phyloP scores from a whole-genome alignment of 2,329 filamentous ascomycete genomes.

The Colletotrichum sp. region DNA sequence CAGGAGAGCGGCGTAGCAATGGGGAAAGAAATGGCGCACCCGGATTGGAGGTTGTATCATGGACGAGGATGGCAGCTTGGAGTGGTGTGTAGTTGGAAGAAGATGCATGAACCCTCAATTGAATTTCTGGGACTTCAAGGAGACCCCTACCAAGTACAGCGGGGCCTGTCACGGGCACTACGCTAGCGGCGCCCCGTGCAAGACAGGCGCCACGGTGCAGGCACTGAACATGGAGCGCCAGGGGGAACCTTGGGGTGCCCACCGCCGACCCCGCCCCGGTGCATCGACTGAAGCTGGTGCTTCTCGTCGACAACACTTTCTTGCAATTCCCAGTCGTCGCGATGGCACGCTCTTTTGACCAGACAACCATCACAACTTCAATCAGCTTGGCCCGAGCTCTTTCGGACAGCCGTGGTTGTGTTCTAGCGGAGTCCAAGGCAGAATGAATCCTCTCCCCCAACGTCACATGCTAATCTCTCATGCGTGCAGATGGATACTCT shows the following conservation, averaged over 20 bases:
- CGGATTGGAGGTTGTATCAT: background rate
- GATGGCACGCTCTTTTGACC: background rate
- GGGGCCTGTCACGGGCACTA: background rate
- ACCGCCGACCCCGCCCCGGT: background rate
- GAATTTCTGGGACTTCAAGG: background rate
- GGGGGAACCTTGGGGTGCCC: background rate
- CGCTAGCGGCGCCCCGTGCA: background rate
- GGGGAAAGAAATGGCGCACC: background rate
- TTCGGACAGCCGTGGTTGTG: background rate
- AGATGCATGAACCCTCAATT: background rate
- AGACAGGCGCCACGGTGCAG: background rate
- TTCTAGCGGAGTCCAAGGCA: background rate
- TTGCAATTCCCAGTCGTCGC: background rate
- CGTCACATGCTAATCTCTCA: background rate
- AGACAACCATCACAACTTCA: background rate
- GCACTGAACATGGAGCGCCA: background rate
- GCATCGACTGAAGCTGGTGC: background rate
- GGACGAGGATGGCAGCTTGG: background rate
- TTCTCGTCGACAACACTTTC: background rate
- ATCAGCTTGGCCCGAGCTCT: background rate
- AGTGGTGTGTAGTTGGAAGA: conserved; percentile 13
- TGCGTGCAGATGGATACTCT: background rate
- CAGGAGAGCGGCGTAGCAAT: background rate
- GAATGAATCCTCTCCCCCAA: background rate
- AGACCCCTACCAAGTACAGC: background rate